These are phyloP conservation scores for Juglanconis sp. DNA, from an alignment of 2,329 filamentous ascomycete species.

Conservation along the genomic window DNA sequence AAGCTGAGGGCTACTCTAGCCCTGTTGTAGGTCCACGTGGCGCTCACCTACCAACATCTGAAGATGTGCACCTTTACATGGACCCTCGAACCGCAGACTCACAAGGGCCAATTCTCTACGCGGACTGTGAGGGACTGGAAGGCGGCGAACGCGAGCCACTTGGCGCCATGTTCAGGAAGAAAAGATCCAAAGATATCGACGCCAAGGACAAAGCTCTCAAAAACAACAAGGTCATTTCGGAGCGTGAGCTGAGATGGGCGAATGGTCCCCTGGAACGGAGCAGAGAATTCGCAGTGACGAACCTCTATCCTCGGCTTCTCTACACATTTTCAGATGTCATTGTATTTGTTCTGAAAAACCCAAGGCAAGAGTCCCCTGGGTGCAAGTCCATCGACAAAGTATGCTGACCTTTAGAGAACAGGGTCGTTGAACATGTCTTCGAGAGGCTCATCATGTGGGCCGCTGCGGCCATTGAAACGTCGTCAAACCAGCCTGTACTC, in stretches of 20 bases:
- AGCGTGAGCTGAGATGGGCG: slow-evolving; percentile 24
- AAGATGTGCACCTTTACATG: background rate
- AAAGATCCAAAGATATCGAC: background rate
- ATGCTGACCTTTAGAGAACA: background rate
- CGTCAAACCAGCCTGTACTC: slow-evolving; percentile 50
- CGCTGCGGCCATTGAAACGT: slow-evolving; percentile 42
- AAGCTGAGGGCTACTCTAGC: background rate
- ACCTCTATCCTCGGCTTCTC: slow-evolving; percentile 37
- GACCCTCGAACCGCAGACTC: background rate
- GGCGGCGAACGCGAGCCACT: background rate
- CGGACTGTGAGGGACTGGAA: slow-evolving; percentile 4
- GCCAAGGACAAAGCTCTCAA: background rate
- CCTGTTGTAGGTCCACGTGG: background rate
- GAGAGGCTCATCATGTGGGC: slow-evolving; percentile 44
- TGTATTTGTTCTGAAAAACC: slow-evolving; percentile 36
- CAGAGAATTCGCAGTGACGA: slow-evolving; percentile 32
- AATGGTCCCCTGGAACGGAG: slow-evolving; percentile 20
- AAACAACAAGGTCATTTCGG: background rate
- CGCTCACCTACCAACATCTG: background rate
- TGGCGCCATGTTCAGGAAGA: background rate
- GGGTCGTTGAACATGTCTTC: slow-evolving; percentile 23
- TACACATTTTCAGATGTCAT: slow-evolving; percentile 41
- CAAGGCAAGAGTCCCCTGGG: background rate
- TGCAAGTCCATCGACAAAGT: background rate
- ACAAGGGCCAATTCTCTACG: background rate